Conservation (phyloP, 2,329 filamentous ascomycete species). For the Penicillium sp. region DNA sequence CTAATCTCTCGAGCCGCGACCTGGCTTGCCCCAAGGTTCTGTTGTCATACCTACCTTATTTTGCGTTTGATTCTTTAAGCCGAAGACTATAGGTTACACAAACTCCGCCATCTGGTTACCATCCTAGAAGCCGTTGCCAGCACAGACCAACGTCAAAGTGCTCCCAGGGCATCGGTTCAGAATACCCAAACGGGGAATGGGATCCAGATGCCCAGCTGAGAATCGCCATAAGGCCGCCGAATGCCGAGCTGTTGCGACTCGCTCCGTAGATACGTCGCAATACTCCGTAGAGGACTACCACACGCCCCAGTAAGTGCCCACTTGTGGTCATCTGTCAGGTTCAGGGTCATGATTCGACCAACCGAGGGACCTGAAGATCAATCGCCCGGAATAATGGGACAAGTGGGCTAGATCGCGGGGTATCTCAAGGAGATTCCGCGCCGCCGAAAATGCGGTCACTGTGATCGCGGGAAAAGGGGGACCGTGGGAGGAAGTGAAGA, state of each 20-base stretch:
- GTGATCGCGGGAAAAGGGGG: not conserved
- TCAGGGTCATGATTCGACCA: not conserved
- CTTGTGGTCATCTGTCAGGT: not conserved
- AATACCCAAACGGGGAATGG: not conserved
- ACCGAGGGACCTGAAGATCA: constrained; percentile 1
- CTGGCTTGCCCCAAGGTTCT: not conserved
- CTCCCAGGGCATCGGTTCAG: not conserved
- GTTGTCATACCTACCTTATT: not conserved
- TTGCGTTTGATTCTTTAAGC: not conserved
- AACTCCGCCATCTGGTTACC: not conserved
- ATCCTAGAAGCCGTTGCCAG: not conserved
- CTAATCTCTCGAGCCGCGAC: not conserved
- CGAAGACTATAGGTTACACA: not conserved
- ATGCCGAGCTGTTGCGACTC: not conserved
- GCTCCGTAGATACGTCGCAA: not conserved
- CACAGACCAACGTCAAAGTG: not conserved
- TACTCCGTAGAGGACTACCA: not conserved
- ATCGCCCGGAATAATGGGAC: not conserved
- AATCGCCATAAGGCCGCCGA: not conserved
- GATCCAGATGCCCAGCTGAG: not conserved
- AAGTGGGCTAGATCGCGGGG: not conserved
- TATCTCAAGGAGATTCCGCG: not conserved
- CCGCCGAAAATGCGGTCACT: not conserved
- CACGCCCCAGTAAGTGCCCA: not conserved
- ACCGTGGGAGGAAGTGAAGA: not conserved